Base-by-base conservation (phyloP, 495 filamentous ascomycete genomes). In the Extremus antarcticus region DNA sequence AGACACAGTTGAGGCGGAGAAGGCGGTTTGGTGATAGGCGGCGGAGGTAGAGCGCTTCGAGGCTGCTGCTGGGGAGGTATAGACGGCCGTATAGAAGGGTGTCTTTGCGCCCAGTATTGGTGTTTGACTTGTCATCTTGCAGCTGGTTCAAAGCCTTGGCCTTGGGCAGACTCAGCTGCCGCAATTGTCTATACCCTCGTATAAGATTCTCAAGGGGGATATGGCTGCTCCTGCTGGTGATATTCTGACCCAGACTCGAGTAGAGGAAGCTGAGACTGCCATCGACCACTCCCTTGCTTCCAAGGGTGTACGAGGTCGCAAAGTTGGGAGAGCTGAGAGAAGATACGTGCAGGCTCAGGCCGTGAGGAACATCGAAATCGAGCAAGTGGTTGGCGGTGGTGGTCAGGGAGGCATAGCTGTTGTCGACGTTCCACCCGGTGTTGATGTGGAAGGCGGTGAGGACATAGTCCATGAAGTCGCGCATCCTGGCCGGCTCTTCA, bases 401-500 rank as follows among this genome's bases (percentile, higher is more conserved):
- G 43, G 87, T 96, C 55, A 98, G 78, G 38, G 84, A 80, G 54
- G 85, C 83, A 71, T 98, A 98, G 15, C 83, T 88, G 70, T 95
- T 97, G 73, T 98, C 90, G 56, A 81, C 77, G 66, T 91, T 87
- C 92, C 92, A 97, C 60, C 81, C 75, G 4, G 89, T 89, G 53
- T 84, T 83, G 69, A 85, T 77, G 69, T 87, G 86, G 73, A 97
- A 98, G 67, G 88, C 85, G 67, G 87, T 80, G 69, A 94, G 91
- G 70, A 98, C 83, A 71, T 94, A 90, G 66, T 96, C 88, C 90
- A 97, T 98, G 75, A 96, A 98, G 68, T 88, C 85, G 46, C 10
- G 46, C 46, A 48, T 48, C 46, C 20, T 48, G 46, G 10, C 24
- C 10, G 10, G 23, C 46, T 15, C 21, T 25, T 23, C 21, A 25